A percentile compares a stretch with the other conserved stretches of the same genome.
Conservation (phyloP, 139 green algal genomes). For the Chlamydomonas schloesseri region DNA sequence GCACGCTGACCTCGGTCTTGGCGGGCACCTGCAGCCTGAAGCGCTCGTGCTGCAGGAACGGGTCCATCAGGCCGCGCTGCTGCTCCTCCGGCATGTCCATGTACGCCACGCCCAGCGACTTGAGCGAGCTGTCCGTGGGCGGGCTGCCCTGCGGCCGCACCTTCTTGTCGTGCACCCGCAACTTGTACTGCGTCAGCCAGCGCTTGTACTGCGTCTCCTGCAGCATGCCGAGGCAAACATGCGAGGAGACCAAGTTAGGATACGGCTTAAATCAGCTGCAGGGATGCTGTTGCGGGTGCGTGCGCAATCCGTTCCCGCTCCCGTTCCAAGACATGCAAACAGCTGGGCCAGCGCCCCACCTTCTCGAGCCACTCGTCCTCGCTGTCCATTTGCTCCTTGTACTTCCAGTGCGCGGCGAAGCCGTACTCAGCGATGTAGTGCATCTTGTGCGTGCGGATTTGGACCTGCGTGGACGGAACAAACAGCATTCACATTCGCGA, state of each 20-base stretch:
- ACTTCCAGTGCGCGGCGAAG: constrained; percentile 95
- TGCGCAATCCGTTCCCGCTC: too few relatives aligned
- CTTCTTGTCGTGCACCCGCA: constrained; percentile 67
- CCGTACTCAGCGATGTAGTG: constrained; percentile 84
- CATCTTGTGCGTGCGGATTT: constrained; percentile 92
- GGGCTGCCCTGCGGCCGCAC: constrained; percentile 51
- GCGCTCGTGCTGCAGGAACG: constrained; percentile 59
- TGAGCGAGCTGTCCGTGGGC: constrained; percentile 53
- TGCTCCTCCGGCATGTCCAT: constrained; percentile 28
- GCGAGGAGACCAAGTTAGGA: too few relatives aligned
- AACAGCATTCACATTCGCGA: too few relatives aligned
- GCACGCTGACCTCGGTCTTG: constrained; percentile 36
- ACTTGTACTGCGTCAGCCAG: constrained; percentile 62
- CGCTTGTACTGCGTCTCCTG: constrained; percentile 69
- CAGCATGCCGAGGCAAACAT: background rate
- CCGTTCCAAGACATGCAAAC: too few relatives aligned
- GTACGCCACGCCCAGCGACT: constrained; percentile 53
- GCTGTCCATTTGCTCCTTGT: constrained; percentile 88
- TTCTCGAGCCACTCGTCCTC: constrained; percentile 59
- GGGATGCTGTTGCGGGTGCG: too few relatives aligned
- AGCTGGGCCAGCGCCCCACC: background rate
- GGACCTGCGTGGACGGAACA: constrained; percentile 53
- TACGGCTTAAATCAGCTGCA: too few relatives aligned
- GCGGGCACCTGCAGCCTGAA: constrained; percentile 50
- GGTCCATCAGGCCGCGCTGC: constrained; percentile 48